Evolutionary conservation across 305 asterid genomes (phyloP).

Genomic region (Fraxinus platypoda): DNA sequence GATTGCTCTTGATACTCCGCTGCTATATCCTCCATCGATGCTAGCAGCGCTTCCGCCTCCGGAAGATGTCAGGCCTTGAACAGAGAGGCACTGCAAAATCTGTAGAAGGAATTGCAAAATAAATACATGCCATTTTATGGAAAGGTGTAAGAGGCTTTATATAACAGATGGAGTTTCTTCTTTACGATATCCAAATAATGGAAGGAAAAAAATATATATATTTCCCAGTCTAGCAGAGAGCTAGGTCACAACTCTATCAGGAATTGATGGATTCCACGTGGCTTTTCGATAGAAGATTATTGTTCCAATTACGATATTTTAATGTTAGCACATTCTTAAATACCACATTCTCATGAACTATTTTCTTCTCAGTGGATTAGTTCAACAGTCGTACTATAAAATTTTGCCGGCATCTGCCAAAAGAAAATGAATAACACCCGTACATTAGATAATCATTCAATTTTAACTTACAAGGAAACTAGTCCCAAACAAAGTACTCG

Average conservation of each 20-base stretch:
- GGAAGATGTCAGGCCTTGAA: constrained; percentile 80
- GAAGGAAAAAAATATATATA: neutral
- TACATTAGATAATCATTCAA: neutral
- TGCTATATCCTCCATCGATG: constrained; percentile 77
- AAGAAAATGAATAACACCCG: neutral
- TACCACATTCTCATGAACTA: neutral
- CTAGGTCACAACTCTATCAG: neutral
- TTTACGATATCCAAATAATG: neutral
- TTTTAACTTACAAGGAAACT: neutral
- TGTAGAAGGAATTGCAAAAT: constrained; percentile 29
- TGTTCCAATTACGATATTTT: neutral
- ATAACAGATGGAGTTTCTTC: neutral
- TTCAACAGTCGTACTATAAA: neutral
- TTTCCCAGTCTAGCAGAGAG: neutral
- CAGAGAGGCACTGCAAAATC: constrained; percentile 83
- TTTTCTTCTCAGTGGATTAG: neutral
- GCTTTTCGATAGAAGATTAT: neutral
- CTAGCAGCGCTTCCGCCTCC: constrained; percentile 71
- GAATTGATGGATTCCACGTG: neutral
- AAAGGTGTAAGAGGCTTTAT: neutral
- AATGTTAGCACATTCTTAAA: neutral
- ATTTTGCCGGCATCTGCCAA: neutral
- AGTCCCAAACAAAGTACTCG: neutral
- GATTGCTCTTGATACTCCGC: constrained; percentile 84
- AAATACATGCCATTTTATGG: neutral